Evolutionary conservation across 148 eudicot species (phyloP).

Genomic region (Camellia japonica): DNA sequence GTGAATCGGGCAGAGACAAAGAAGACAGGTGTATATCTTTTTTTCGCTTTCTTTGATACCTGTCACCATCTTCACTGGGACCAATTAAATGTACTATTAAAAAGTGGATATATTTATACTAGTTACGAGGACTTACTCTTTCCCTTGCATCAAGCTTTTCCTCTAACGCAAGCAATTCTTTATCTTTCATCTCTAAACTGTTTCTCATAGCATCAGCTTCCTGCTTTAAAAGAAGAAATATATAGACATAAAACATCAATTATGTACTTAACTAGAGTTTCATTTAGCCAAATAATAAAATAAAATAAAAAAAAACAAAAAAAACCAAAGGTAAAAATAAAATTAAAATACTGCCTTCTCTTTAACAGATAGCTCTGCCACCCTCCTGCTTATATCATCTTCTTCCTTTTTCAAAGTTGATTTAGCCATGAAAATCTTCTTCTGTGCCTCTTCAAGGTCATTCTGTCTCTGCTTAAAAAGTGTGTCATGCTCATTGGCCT

Average conservation of each 20-base stretch:
- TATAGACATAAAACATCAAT: neutral
- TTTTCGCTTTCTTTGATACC: no score
- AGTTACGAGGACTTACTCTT: slow-evolving; percentile 39
- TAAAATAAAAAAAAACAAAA: neutral
- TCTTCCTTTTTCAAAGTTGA: slow-evolving; percentile 64
- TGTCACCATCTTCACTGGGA: no score
- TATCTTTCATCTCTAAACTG: slow-evolving; percentile 63
- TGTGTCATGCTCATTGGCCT: slow-evolving; percentile 72
- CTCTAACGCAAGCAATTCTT: slow-evolving; percentile 53
- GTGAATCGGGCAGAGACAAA: no score
- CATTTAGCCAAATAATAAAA: neutral
- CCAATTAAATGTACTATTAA: no score
- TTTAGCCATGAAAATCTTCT: slow-evolving; percentile 59
- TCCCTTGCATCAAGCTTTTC: slow-evolving; percentile 66
- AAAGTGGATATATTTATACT: neutral
- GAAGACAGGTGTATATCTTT: no score
- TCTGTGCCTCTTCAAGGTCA: slow-evolving; percentile 67
- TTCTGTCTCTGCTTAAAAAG: slow-evolving; percentile 61
- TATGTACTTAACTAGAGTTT: neutral
- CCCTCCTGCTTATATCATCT: slow-evolving; percentile 63
- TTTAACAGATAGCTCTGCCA: slow-evolving; percentile 47
- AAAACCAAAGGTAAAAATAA: neutral
- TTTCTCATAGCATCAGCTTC: slow-evolving; percentile 55
- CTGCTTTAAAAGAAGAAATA: slow-evolving; percentile 37
- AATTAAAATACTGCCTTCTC: slow-evolving; percentile 53